Base-by-base conservation (phyloP, 108 stramenopile species). In the Poteriospumella lacustris region DNA sequence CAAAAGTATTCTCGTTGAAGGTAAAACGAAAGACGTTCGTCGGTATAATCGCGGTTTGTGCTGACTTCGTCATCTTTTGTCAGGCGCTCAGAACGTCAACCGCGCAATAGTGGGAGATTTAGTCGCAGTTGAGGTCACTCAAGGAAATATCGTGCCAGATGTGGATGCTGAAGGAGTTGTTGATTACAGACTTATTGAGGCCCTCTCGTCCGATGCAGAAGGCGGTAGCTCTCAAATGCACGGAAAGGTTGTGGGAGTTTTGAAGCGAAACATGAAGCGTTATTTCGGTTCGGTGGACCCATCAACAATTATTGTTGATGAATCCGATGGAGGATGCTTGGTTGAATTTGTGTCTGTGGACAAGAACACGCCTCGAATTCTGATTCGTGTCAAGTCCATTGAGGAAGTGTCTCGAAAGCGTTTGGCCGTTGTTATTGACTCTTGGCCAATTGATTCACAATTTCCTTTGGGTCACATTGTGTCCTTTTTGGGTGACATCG, bases 61-160 rank as follows among this genome's bases (percentile, higher is more conserved):
- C n/a, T n/a, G n/a, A n/a, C n/a, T n/a, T n/a, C n/a, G n/a, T n/a
- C n/a, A n/a, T n/a, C n/a, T n/a, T n/a, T 15, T 44, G 38, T 68
- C 26, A 36, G 89, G 90, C 0, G 44, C 42, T 15, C 31, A 43
- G 44, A 80, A 92, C 84, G 84, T 93, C 33, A 99, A 99, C 84
- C 86, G 98, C 52, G 96, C 95, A 0, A 85, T 97, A 31, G 95
- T 97, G 75, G 98, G 96, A 0, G 98, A 99, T 79, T 76, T 94
- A 15, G 98, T 99, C 28, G 94, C 94, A 1, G 83, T 99, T 59
- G 89, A 89, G 42, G 43, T 86, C 24, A 79, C 39, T 28, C 34
- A 60, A 1, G 77, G 77, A 3, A 78, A 39, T 28, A 39, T 78
- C 77, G 77, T 78, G 40, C 79, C 60, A 12, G 79, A 79, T 19